Evolutionary conservation across 2,329 filamentous ascomycete species (phyloP).

Genomic region (Colletotrichum liaoningense): DNA sequence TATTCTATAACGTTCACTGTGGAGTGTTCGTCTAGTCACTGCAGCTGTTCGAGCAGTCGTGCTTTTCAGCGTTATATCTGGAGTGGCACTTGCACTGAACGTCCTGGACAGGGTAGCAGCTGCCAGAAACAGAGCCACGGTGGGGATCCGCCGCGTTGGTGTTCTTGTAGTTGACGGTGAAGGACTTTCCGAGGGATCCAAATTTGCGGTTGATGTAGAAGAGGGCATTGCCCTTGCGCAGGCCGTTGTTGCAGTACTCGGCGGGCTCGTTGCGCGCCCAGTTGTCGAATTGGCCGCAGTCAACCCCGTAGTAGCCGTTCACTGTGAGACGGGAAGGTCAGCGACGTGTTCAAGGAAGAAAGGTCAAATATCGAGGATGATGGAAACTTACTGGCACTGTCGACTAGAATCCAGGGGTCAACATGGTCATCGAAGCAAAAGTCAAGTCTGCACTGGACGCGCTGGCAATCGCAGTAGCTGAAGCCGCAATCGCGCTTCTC

Average conservation of each 20-base stretch:
- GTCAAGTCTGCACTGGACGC: background rate
- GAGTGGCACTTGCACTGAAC: constrained; percentile 9
- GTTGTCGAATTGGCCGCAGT: constrained; percentile 16
- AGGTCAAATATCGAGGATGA: background rate
- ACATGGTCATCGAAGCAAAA: constrained; percentile 21
- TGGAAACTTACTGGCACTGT: constrained; percentile 2
- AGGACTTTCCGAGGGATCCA: background rate
- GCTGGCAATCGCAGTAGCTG: constrained; percentile 1
- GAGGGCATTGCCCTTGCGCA: background rate
- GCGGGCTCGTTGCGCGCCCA: constrained; percentile 10
- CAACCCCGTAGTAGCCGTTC: constrained; percentile 8
- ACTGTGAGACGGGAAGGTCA: background rate
- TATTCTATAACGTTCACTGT: too few relatives aligned
- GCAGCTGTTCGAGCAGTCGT: background rate
- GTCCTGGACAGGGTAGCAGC: background rate
- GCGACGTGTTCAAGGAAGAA: too few relatives aligned
- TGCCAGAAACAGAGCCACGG: constrained; percentile 4
- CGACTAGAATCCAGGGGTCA: constrained; percentile 12
- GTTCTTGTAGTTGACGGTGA: constrained; percentile 4
- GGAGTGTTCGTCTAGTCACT: too few relatives aligned
- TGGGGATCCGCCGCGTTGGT: background rate
- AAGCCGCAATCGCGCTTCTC: constrained; percentile 12
- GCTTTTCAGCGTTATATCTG: constrained; percentile 3
- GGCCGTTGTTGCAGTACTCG: constrained; percentile 7
- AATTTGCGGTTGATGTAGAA: constrained; percentile 21